A percentile compares a stretch with the other conserved stretches of the same genome.
phyloP scores from a whole-genome alignment of 2,329 filamentous ascomycete species.

The Dendrostoma leiphaemia region DNA sequence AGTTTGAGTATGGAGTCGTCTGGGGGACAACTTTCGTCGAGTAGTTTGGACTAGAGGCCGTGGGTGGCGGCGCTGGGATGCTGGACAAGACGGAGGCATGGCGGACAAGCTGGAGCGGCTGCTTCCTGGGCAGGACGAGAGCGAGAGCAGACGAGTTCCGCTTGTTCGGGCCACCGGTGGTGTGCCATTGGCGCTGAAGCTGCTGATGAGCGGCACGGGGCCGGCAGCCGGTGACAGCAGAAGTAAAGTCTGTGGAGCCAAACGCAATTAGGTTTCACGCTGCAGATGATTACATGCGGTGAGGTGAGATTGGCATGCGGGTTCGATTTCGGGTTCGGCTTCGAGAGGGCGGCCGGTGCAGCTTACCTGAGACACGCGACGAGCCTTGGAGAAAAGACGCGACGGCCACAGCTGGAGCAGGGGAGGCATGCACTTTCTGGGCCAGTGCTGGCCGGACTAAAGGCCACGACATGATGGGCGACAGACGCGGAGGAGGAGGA shows the following conservation, averaged over 20 bases:
- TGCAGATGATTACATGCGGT: neutral
- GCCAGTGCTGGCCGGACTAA: slow-evolving; percentile 23
- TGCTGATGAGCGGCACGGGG: slow-evolving; percentile 12
- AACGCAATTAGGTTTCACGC: neutral
- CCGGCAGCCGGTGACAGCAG: neutral
- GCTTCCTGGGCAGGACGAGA: slow-evolving; percentile 25
- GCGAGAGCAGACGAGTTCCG: slow-evolving; percentile 20
- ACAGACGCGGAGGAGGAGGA: neutral
- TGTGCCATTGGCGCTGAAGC: slow-evolving; percentile 38
- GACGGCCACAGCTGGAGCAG: slow-evolving; percentile 12
- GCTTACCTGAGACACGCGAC: slow-evolving; percentile 21
- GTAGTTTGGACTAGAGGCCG: slow-evolving; percentile 28
- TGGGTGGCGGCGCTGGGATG: slow-evolving; percentile 21
- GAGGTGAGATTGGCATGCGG: too few relatives aligned
- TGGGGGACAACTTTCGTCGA: slow-evolving; percentile 40
- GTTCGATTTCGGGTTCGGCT: too few relatives aligned
- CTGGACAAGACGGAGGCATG: slow-evolving; percentile 36
- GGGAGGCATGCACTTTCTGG: slow-evolving; percentile 6
- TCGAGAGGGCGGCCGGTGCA: neutral
- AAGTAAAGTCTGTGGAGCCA: slow-evolving; percentile 8
- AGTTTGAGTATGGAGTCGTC: slow-evolving; percentile 63
- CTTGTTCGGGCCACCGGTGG: slow-evolving; percentile 29
- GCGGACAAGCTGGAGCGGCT: slow-evolving; percentile 37
- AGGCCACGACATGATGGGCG: slow-evolving; percentile 21
- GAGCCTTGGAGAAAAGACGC: slow-evolving; percentile 18